phyloP scores from a whole-genome alignment of 108 stramenopile species.

The Cyclotella cryptica region DNA sequence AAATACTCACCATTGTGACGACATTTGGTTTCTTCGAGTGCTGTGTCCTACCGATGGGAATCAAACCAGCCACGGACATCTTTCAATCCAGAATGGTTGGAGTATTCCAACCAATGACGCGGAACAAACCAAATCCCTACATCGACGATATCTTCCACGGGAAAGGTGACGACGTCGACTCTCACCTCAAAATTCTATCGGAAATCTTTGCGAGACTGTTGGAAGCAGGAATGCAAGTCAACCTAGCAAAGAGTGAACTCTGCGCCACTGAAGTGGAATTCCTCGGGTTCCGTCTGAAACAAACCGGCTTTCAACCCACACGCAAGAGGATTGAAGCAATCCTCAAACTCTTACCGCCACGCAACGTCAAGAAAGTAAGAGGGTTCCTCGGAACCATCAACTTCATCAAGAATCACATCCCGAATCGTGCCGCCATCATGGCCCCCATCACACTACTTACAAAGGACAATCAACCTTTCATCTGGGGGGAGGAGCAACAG shows the following conservation, averaged over 20 bases:
- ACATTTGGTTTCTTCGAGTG: too few relatives aligned
- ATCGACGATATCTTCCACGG: too few relatives aligned
- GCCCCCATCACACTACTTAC: conserved; percentile 36
- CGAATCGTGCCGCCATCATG: conserved; percentile 26
- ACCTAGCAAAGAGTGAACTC: conserved; percentile 30
- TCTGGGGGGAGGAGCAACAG: conserved; percentile 12
- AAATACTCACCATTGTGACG: too few relatives aligned
- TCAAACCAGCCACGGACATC: too few relatives aligned
- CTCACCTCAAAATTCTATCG: conserved; percentile 1
- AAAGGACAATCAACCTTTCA: conserved; percentile 11
- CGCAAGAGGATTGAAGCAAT: conserved; percentile 29
- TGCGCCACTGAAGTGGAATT: conserved; percentile 27
- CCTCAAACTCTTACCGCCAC: conserved; percentile 19
- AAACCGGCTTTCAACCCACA: conserved; percentile 2
- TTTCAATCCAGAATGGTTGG: too few relatives aligned
- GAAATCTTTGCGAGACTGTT: not conserved
- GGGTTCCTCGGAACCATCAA: conserved; percentile 47
- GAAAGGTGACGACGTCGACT: not conserved
- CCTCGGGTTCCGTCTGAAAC: conserved; percentile 14
- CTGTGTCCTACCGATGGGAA: too few relatives aligned
- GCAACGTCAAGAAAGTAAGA: conserved; percentile 25
- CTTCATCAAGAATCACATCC: conserved; percentile 44
- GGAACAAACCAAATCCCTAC: too few relatives aligned
- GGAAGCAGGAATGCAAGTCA: conserved; percentile 35
- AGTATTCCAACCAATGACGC: too few relatives aligned